These are phyloP conservation scores for Globisporangium recalcitrans DNA, from an alignment of 352 stramenopile species.

Conservation along the genomic window DNA sequence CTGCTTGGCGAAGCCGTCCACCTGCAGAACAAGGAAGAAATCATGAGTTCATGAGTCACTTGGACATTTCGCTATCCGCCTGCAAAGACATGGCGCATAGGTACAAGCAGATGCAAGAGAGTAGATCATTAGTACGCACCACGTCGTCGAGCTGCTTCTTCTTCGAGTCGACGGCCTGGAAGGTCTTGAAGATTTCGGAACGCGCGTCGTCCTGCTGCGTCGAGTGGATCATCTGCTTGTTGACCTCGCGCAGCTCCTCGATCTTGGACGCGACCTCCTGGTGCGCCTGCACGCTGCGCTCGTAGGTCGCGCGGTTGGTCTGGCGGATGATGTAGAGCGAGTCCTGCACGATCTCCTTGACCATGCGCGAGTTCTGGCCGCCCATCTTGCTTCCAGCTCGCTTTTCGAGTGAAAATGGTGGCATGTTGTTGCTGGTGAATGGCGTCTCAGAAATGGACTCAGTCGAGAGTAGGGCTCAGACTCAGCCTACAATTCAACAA, in stretches of 20 bases:
- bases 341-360: slow-evolving; percentile 72
- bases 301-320: slow-evolving; percentile 66
- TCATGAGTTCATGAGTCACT: background rate
- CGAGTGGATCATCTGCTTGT: slow-evolving; percentile 60
- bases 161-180: slow-evolving; percentile 45
- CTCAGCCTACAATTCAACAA: background rate
- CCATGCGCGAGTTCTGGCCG: slow-evolving; percentile 75
- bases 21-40: slow-evolving; percentile 21
- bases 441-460: slow-evolving; percentile 4
- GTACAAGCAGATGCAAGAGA: too few relatives aligned
- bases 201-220: slow-evolving; percentile 43
- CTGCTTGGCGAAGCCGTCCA: slow-evolving; percentile 64
- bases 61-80: too few relatives aligned
- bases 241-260: slow-evolving; percentile 45
- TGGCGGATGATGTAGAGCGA: slow-evolving; percentile 76
- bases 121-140: slow-evolving; percentile 20
- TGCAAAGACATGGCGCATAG: too few relatives aligned
- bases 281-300: slow-evolving; percentile 47
- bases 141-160: slow-evolving; percentile 66
- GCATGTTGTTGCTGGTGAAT: too few relatives aligned
- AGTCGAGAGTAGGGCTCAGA: too few relatives aligned
- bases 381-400: slow-evolving; percentile 54
- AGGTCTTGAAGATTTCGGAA: slow-evolving; percentile 51
- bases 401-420: too few relatives aligned
- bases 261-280: slow-evolving; percentile 60